Evolutionary conservation across 2,329 filamentous ascomycete genomes (phyloP), one percentile per base, ranked within the genome.

Genomic region (Berkeleyomyces rouxiae): DNA sequence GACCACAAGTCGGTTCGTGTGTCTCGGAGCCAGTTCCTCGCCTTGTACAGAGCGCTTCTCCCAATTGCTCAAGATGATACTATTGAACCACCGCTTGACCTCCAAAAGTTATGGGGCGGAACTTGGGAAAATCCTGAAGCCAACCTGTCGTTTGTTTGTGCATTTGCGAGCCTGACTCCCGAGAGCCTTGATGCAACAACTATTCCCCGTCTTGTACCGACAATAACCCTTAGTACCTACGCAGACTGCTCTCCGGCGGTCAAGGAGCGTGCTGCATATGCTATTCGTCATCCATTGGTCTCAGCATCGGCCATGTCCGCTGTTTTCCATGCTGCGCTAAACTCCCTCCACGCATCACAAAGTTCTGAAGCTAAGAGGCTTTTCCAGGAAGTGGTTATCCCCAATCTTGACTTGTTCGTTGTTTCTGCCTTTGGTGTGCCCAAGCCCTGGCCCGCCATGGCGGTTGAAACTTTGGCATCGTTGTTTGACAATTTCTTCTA

Each of bases 141-240:
- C 0, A 92, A 97, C 67, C 77, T 99, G 43, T 95, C 91, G n/a
- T 96, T 97, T 71, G 82, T 97, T 61, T 86, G 87, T 66, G 90
- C 90, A 16, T 96, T 92, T 71, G 79, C 92, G 31, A 88, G 87
- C 3, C 80, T 91, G 63, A 82, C 81, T 10, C 80, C 86, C 0
- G 82, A 88, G 37, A 82, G 91, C 68, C 79, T 96, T 36, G 90
- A 97, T 71, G 87, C 89, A 2, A 87, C 85, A 10, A 87, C 87
- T 43, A 93, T 97, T 64, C 92, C 90, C 0, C 83, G 86, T 42
- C 79, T 97, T 43, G 82, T 88, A 63, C 81, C 84, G 33, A 89
- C 90, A 2, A 95, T 96, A 70, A 83, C 84, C 1, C 69, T 82
- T 2, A 77, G 81, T 3, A 78, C 81, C 4, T 83, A 83, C 65